Conservation (phyloP, 257 asterid species). For the Datura wrightii region DNA sequence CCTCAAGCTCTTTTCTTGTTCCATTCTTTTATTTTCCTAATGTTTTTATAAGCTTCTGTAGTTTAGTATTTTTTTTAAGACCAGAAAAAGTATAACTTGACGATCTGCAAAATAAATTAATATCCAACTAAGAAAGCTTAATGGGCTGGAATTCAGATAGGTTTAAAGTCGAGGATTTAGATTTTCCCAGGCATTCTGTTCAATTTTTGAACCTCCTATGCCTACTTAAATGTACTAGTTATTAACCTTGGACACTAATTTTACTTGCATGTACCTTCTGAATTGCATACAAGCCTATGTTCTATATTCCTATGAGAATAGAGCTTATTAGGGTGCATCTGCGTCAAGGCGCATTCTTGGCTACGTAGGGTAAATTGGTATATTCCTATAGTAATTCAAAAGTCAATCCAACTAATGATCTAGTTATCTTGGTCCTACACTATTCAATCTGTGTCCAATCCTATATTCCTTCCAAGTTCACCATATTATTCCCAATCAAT, state of each 20-base stretch:
- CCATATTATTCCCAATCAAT: not conserved
- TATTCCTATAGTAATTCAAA: conserved; percentile 3
- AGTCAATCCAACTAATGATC: not conserved
- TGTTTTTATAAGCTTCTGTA: conserved; percentile 11
- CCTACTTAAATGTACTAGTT: not conserved
- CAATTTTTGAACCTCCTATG: conserved; percentile 22
- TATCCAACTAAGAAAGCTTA: conserved; percentile 6
- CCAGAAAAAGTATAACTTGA: not conserved
- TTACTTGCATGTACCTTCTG: not conserved
- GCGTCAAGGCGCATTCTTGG: not conserved
- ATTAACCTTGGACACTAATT: not conserved
- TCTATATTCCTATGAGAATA: conserved; percentile 9
- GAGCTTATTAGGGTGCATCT: conserved; percentile 19
- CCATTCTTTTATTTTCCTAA: conserved; percentile 6
- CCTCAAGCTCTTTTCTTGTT: conserved; percentile 21
- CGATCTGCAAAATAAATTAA: not conserved
- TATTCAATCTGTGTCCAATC: not conserved
- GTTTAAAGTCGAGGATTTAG: not conserved
- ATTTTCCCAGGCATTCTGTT: not conserved
- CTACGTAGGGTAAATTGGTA: not conserved
- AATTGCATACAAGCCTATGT: not conserved
- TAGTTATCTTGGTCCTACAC: not conserved
- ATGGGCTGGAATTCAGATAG: not conserved
- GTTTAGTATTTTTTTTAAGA: not conserved
- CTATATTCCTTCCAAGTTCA: not conserved